Evolutionary conservation across 2,329 filamentous ascomycete species (phyloP), one percentile per base, ranked within the genome.

Genomic region (Aspergillus spinulosporus): DNA sequence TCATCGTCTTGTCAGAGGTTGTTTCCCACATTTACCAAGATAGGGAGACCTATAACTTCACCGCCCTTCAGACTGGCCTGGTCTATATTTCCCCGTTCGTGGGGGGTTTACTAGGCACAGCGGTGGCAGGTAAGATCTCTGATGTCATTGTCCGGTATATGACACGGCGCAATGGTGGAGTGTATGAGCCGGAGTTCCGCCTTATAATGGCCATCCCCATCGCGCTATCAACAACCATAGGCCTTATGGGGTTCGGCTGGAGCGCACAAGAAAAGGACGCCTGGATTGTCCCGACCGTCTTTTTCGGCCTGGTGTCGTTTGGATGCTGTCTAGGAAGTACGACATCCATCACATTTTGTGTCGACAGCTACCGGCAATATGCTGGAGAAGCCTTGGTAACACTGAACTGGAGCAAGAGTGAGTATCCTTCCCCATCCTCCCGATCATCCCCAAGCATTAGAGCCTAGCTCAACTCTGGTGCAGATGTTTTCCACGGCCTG

Each of bases 201-300:
- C 82, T 96, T 0, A 82, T 96, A 43, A 96, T 97, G 93, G 90
- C 86, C 0, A 74, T 88, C 2, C 93, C 92, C 0, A 87, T 97
- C 32, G 79, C 88, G 0, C 66, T 97, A 52, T 85, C 86, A 3
- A 97, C 92, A 0, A 85, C 87, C 1, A 85, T 93, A 32, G 94
- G 94, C 0, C 82, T 97, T 12, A 96, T 97, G 86, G 93, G 92
- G 2, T 97, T 94, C 67, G 93, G 93, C n/a, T 97, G 93, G 94
- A 92, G 88, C 7, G 90, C 88, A 0, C 73, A 90, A 60, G 82
- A 87, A 55, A 80, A 80, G 26, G 85, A 97, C 66, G 79, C 82
- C 21, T 97, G 90, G 89, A 95, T 96, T 51, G 90, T 96, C 0
- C 94, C 94, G 0, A 97, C 93, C 0, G 71, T 96, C 3, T 97